Base-by-base conservation (phyloP, 1,139 yeast genomes). In the Candida mesenterica region DNA sequence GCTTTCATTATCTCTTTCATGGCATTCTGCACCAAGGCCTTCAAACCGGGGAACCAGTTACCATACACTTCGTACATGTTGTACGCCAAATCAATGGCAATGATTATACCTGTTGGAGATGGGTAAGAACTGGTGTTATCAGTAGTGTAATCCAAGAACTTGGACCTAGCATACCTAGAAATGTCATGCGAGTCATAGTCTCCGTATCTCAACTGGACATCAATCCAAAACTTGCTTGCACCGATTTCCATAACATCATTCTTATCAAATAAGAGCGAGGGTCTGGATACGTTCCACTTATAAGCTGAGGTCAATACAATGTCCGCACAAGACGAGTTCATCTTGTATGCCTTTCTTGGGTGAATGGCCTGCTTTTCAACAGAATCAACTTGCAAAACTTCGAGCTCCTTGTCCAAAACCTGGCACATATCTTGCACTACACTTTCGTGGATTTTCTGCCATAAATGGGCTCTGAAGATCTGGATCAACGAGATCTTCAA, bases 391-490 rank as follows among this genome's bases (percentile, higher is more conserved):
- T 83, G 92, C 28, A 94, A 62, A 4, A 82, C 81, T 50, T 87
- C 95, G 56, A 88, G 67, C 53, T 92, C 96, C 37, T 82, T 82
- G 55, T 94, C 98, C 24, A 94, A 66, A 12, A 90, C 94, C 55
- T 90, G 97, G 52, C 96, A 89, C 26, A 92, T 54, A 67, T 92
- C 98, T 57, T 88, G 88, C 3, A 94, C 96, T 32, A 94, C 74
- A 59, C 95, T 83, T 60, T 94, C 99, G 57, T 94, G 99, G 37
- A 94, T 94, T 61, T 94, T 94, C 57, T 94, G 99, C 99, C 99
- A 94, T 53, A 94, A 75, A 67, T 94, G 99, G 0, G 98, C 97
- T 39, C 99, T 72, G 72, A 94, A 94, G 3, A 94, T 89, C 59
- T 94, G 99, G 56, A 94, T 90, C 44, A 92, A 71, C 1, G 98